Evolutionary conservation across 306 rosid species (phyloP), one percentile per base, ranked within the genome.

Genomic region (Carpinus fangiana): DNA sequence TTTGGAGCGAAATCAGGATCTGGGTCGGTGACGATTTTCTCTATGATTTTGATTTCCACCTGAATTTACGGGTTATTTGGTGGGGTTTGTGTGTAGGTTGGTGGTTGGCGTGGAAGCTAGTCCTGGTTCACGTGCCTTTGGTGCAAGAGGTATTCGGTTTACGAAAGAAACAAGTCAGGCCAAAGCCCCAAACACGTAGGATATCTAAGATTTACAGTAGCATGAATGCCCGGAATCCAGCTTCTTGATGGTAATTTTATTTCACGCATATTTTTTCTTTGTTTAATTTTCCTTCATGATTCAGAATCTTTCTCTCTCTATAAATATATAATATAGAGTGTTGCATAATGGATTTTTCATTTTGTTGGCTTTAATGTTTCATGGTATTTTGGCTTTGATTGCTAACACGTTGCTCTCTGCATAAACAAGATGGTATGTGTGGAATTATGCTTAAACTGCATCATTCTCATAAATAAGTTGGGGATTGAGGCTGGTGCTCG

Each of bases 51-150:
- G 46, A 8, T 52, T 47, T 77, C 4, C 38, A 21, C n/a, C 43
- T 13, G 12, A 72, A 72, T 28, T 17, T 59, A n/a, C 31, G 65
- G 45, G 2, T 65, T 51, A 34, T n/a, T 70, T 16, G 16, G 26
- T 26, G 12, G 76, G 72, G 53, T 16, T 80, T 78, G 52, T 48
- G 7, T 76, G 13, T 47, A 90, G 97, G 98, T 73, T 94, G 98
- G 97, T 89, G 81, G 31, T 65, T 91, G 87, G 98, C 93, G 59
- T 95, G 98, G 98, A 95, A 95, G 82, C 57, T 95, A 17, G 98
- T 92, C 17, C 84, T 91, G 52, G 96, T 92, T 81, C 98, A 92
- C 28, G 98, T 95, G 52, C 97, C 98, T 67, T 72, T 95, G 73
- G 98, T 95, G 51, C 98, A 95, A 79, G 97, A 95, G 83, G 76